phyloP scores from a whole-genome alignment of 768 basidiomycete species.

The Tulasnella sp. region DNA sequence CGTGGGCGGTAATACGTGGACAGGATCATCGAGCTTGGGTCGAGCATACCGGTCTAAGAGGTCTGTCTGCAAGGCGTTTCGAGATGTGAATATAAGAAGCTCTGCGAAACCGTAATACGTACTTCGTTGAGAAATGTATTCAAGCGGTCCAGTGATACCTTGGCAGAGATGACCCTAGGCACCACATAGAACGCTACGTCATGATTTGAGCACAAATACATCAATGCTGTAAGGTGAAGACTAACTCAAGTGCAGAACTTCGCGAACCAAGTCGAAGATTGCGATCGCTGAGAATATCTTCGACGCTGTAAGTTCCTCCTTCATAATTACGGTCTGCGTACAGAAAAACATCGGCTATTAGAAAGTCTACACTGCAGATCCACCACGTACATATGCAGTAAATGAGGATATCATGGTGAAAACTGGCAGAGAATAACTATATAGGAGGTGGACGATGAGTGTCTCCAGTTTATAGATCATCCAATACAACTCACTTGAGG shows the following conservation, averaged over 20 bases:
- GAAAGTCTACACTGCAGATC: too few species aligned
- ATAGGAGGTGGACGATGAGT: not conserved
- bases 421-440: conserved; percentile 41
- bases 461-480: not conserved
- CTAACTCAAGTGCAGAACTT: conserved; percentile 26
- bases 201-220: too few species aligned
- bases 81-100: not conserved
- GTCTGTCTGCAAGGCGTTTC: conserved; percentile 24
- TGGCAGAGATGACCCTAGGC: conserved; percentile 32
- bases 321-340: conserved; percentile 30
- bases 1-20: conserved; percentile 12
- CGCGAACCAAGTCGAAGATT: conserved; percentile 53
- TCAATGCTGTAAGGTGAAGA: too few species aligned
- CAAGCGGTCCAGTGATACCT: conserved; percentile 55
- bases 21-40: conserved; percentile 12
- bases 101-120: not conserved
- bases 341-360: too few species aligned
- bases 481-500: conserved; percentile 31
- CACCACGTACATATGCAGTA: conserved; percentile 40
- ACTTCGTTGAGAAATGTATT: conserved; percentile 37
- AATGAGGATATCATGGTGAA: conserved; percentile 57
- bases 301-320: conserved; percentile 31
- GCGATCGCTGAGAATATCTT: conserved; percentile 37
- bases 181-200: conserved; percentile 29
- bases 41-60: conserved; percentile 26